Evolutionary conservation across 306 rosid species (phyloP).

Genomic region (Cicer judaicum): DNA sequence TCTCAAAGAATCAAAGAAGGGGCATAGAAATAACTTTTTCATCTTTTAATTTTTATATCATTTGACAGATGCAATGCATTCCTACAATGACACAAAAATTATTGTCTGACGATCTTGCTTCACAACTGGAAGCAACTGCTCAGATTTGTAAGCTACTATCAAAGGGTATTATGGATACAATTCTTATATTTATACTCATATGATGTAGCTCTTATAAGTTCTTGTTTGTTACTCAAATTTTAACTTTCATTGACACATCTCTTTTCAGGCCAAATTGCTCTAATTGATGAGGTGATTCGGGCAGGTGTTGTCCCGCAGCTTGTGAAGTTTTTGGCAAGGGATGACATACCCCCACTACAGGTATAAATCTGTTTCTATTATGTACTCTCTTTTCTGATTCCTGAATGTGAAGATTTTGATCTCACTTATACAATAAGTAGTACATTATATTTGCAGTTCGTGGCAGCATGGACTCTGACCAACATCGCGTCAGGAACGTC

Average conservation of each 20-base stretch:
- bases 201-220: background rate
- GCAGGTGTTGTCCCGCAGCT: slow-evolving; percentile 5
- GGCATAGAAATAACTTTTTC: background rate
- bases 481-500: no score
- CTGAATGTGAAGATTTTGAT: no score
- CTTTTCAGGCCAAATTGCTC: background rate
- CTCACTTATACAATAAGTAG: background rate
- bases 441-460: background rate
- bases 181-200: background rate
- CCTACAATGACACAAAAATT: background rate
- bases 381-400: no score
- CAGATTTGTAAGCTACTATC: background rate
- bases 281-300: background rate
- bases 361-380: no score
- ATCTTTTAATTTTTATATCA: background rate
- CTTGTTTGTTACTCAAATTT: no score
- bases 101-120: background rate
- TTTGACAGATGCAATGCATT: background rate
- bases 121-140: background rate
- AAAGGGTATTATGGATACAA: no score
- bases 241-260: background rate
- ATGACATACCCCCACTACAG: no score
- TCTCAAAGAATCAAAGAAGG: no score
- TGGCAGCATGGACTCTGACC: no score
- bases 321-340: no score